These are phyloP conservation scores for Globisporangium nagaii DNA, from an alignment of 352 stramenopile species.

Conservation along the genomic window DNA sequence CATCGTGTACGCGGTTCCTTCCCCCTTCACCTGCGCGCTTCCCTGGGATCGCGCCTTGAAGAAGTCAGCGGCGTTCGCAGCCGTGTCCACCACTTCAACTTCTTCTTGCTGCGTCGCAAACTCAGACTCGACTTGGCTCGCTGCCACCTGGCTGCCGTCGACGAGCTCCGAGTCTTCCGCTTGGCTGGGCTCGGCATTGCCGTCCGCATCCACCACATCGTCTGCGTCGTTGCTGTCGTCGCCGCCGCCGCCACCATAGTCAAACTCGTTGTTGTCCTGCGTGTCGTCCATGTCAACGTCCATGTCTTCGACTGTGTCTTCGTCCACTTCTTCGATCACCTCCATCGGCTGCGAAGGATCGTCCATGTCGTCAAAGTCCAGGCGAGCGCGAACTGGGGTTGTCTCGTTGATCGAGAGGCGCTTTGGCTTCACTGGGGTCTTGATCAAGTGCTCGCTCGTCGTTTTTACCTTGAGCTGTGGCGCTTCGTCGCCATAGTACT, in stretches of 20 bases:
- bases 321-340: conserved; percentile 19
- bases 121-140: conserved; percentile 6
- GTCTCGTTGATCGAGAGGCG: not conserved
- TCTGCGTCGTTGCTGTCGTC: conserved; percentile 14
- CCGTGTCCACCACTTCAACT: conserved; percentile 8
- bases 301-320: conserved; percentile 22
- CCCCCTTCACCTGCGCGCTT: conserved; percentile 38
- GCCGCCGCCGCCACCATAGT: conserved; percentile 23
- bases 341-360: conserved; percentile 15
- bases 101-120: not conserved
- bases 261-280: conserved; percentile 24
- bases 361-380: conserved; percentile 14
- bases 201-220: conserved; percentile 2
- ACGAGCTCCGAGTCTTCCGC: conserved; percentile 28
- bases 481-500: conserved; percentile 44
- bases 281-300: conserved; percentile 32
- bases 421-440: conserved; percentile 40
- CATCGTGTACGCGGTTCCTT: conserved; percentile 50
- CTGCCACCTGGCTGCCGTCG: conserved; percentile 10
- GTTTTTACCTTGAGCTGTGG: conserved; percentile 51
- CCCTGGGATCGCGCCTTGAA: conserved; percentile 47
- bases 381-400: conserved; percentile 7
- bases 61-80: conserved; percentile 47
- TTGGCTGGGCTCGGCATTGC: conserved; percentile 13
- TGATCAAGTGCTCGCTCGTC: conserved; percentile 53